Percentiles rank a stretch among this genome's conserved stretches.
phyloP scores from a whole-genome alignment of 2,329 filamentous ascomycete genomes.

The Colletotrichum chrysophilum region DNA sequence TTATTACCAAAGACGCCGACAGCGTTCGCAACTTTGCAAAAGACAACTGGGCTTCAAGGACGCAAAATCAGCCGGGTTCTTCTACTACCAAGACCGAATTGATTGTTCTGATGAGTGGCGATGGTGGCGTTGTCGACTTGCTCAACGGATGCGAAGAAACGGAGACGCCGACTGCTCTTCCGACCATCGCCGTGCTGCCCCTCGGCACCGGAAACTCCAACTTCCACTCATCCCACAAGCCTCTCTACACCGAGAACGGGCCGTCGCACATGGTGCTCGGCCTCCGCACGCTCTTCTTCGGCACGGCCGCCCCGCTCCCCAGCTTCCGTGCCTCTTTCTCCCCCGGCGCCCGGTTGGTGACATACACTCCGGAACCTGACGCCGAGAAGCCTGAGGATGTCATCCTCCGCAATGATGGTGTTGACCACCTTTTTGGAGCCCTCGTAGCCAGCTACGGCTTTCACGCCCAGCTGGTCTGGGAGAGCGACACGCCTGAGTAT shows the following conservation, averaged over 20 bases:
- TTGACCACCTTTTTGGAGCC: conserved; percentile 66
- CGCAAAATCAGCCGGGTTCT: conserved; percentile 27
- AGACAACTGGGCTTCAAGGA: conserved; percentile 36
- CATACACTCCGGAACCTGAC: conserved; percentile 31
- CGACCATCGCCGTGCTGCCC: conserved; percentile 60
- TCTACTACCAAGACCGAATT: conserved; percentile 45
- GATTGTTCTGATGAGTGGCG: conserved; percentile 82
- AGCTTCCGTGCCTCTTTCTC: conserved; percentile 69
- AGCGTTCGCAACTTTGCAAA: conserved; percentile 70
- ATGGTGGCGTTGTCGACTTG: conserved; percentile 85
- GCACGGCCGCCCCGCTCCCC: conserved; percentile 60
- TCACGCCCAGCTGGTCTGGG: conserved; percentile 86
- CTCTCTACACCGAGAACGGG: conserved; percentile 49
- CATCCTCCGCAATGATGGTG: conserved; percentile 33
- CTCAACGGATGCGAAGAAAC: conserved; percentile 64
- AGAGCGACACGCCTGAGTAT: conserved; percentile 86
- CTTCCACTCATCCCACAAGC: conserved; percentile 66
- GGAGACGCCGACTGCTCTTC: conserved; percentile 26
- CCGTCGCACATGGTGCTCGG: conserved; percentile 52
- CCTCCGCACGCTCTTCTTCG: conserved; percentile 65
- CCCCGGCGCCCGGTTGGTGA: conserved; percentile 55
- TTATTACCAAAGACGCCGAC: conserved; percentile 67
- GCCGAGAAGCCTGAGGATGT: conserved; percentile 13
- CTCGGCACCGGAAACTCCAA: conserved; percentile 71
- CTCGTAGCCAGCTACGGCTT: conserved; percentile 92